Evolutionary conservation across 257 asterid genomes (phyloP), one percentile per base, ranked within the genome.

Genomic region (Forsythia suspensa): DNA sequence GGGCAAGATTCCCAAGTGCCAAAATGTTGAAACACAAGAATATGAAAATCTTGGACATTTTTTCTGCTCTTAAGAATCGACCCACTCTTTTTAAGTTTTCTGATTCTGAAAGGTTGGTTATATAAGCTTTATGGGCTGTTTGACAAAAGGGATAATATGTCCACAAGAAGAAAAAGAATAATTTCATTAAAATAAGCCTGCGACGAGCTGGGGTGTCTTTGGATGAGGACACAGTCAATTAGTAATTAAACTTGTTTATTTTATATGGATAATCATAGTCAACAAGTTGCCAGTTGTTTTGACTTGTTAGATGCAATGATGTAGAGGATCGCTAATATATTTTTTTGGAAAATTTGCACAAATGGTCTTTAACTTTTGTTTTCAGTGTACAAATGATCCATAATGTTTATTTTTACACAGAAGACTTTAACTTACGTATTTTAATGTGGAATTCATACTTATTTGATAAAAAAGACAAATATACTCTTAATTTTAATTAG

Each of bases 21-120:
- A 83, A 70, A 71, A 80, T 36, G 39, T 79, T 43, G 73, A 85
- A 78, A 78, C 83, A 77, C 34, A 85, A 46, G 34, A 74, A 57
- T n/a, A 75, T 10, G 18, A 61, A 70, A 65, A 80, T 11, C 57
- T 84, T 80, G 8, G 81, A 70, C 91, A 84, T 86, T 71, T 65
- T 29, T 52, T 21, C 10, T 57, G 36, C 38, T 43, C 34, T 76
- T 38, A 68, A 68, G 51, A 65, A 68, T 57, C 55, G 51, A 43
- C 1, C 29, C 70, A 13, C 18, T 29, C 34, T 29, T 21, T 44
- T 24, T 13, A 67, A 41, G 72, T 12, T 65, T 29, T 29, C 34
- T 29, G 34, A 29, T 29, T 59, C 69, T 61, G 61, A 76, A 38
- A 48, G 57, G 52, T 74, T 36, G 34, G 29, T 38, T 67, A 13